A percentile compares a stretch with the other conserved stretches of the same genome.
phyloP scores from a whole-genome alignment of 257 asterid species.

The Fraxinus cuspidata region DNA sequence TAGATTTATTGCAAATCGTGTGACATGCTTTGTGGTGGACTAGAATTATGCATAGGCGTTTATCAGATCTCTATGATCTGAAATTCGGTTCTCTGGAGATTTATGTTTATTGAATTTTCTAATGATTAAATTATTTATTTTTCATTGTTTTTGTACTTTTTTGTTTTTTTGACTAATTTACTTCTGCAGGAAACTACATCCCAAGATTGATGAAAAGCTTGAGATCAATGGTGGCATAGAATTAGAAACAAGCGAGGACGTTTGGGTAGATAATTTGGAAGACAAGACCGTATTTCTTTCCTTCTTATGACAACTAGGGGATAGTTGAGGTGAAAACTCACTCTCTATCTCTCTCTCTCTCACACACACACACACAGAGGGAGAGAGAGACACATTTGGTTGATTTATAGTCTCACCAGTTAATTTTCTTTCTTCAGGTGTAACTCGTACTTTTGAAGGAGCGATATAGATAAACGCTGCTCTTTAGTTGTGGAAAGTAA shows the following conservation, averaged over 20 bases:
- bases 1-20: background rate
- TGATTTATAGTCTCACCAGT: background rate
- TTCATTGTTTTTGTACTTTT: background rate
- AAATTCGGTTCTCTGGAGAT: background rate
- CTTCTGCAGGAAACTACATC: constrained; percentile 41
- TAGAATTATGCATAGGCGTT: background rate
- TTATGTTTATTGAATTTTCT: background rate
- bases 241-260: constrained; percentile 9
- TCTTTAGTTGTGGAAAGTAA: background rate
- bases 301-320: constrained; percentile 23
- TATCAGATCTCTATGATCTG: background rate
- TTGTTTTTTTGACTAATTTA: constrained; percentile 2
- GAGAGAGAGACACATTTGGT: background rate
- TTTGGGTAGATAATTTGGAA: constrained; percentile 11
- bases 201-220: constrained; percentile 24
- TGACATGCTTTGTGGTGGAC: background rate
- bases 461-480: background rate
- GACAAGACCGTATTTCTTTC: constrained; percentile 20
- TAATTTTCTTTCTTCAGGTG: background rate
- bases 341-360: constrained; percentile 19
- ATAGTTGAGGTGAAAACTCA: constrained; percentile 22
- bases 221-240: constrained; percentile 28
- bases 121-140: background rate
- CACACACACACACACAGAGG: no score
- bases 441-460: background rate